Base-by-base conservation (phyloP, 208 protist species). In the Giardia muris region DNA sequence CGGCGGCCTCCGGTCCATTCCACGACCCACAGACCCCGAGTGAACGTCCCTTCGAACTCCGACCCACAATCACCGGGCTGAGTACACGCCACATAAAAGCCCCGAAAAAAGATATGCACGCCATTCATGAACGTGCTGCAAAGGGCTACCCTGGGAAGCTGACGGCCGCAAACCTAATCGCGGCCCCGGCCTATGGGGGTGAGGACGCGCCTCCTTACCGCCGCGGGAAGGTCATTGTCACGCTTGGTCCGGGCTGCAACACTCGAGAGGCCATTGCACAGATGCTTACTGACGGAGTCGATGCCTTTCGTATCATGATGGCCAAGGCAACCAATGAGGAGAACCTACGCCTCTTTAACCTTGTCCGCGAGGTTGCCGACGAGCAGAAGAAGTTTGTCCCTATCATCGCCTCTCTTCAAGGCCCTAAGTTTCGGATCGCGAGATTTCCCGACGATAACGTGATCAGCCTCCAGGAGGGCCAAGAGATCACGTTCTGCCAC, bases 281-380 rank as follows among this genome's bases (percentile, higher is more conserved):
- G 57, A 76, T 76, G 57, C 10, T 76, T 30, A 10, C 19, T 76
- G 19, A 76, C 57, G 57, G 57, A 76, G 57, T 30, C 10, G 57
- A 76, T 76, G 57, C 57, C 19, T 76, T 76, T 30, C 57, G 57
- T 30, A 76, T 76, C 57, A 30, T 76, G 10, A 76, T 76, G 57
- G 57, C 57, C 57, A 76, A 76, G 57, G 57, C 57, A 76, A 76
- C 19, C 57, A 76, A 76, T 30, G 57, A 76, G 57, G 57, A 76
- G 57, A 76, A 76, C 57, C 10, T 76, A 10, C 10, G 57, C 19
- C 57, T 76, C 30, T 76, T 39, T 30, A 76, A 76, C 30, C 30
- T 76, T 10, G 57, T 76, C 57, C 57, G 57, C 57, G 30, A 76
- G 57, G 10, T 10, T 76, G 57, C 57, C 10, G 57, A 10, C 10